Conservation (phyloP, 2,329 filamentous ascomycete genomes). For the Stylonectria norvegica region DNA sequence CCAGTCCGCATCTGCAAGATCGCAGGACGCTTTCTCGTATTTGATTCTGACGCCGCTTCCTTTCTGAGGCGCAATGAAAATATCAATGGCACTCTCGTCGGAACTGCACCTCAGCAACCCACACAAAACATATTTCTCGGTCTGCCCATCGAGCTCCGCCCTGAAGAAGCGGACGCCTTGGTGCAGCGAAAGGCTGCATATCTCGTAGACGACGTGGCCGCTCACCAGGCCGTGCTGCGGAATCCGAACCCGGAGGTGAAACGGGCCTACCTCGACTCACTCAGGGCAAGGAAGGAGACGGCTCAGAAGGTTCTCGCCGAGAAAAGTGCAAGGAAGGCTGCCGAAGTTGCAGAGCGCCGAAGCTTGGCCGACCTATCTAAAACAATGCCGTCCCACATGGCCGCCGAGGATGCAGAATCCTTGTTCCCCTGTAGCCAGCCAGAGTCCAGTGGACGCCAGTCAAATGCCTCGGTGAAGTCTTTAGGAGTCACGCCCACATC, state of each 20-base stretch:
- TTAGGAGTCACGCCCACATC: conserved; percentile 37
- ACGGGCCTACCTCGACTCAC: conserved; percentile 61
- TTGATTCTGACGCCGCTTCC: conserved; percentile 77
- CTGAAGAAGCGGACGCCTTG: conserved; percentile 81
- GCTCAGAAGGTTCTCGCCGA: conserved; percentile 41
- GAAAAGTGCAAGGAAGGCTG: conserved; percentile 36
- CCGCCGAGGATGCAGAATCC: conserved; percentile 12
- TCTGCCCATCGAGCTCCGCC: conserved; percentile 82
- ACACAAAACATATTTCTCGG: conserved; percentile 94
- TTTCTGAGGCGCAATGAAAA: conserved; percentile 75
- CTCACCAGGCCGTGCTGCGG: conserved; percentile 64
- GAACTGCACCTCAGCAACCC: conserved; percentile 85
- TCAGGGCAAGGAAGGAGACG: conserved; percentile 40
- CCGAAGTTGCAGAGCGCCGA: conserved; percentile 24
- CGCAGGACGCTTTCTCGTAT: conserved; percentile 79
- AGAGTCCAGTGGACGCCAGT: conserved; percentile 10
- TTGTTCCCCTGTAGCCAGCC: conserved; percentile 19
- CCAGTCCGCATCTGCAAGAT: conserved; percentile 78
- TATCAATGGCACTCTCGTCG: conserved; percentile 81
- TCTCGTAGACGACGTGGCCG: conserved; percentile 73
- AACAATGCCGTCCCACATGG: conserved; percentile 2
- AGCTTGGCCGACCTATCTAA: conserved; percentile 4
- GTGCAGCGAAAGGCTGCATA: conserved; percentile 74
- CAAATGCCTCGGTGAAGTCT: conserved; percentile 16
- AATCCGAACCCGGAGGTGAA: conserved; percentile 55